Evolutionary conservation across 176 grass and related monocot species (phyloP).

Genomic region (Musa schizocarpa): DNA sequence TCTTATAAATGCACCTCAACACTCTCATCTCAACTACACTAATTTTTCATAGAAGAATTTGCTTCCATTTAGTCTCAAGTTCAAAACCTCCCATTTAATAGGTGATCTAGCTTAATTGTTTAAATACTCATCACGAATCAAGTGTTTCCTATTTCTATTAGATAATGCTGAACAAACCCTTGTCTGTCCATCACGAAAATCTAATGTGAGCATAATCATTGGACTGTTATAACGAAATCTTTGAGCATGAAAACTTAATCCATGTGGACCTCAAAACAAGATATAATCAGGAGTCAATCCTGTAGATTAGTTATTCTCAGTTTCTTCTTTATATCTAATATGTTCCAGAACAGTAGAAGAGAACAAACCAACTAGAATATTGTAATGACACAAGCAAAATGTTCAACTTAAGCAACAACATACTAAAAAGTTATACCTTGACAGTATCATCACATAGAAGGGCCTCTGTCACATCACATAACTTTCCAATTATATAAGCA

Average conservation of each 20-base stretch:
- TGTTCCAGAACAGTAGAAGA: neutral
- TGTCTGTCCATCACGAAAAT: too few relatives aligned
- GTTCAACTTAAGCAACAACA: neutral
- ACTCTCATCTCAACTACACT: too few relatives aligned
- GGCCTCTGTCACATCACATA: constrained; percentile 90
- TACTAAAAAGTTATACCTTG: constrained; percentile 39
- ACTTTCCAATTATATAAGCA: constrained; percentile 87
- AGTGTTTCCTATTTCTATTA: neutral
- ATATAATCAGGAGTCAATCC: neutral
- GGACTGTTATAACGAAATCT: too few relatives aligned
- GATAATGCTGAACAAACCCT: too few relatives aligned
- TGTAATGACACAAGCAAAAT: neutral
- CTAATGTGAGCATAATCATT: too few relatives aligned
- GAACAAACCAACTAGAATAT: neutral
- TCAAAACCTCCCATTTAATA: too few relatives aligned
- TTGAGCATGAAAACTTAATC: too few relatives aligned
- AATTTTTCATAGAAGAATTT: too few relatives aligned
- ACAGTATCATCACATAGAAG: constrained; percentile 87
- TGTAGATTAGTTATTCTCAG: neutral
- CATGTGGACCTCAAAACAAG: too few relatives aligned
- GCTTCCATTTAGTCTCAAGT: too few relatives aligned
- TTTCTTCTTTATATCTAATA: neutral
- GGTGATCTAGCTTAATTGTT: neutral
- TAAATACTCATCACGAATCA: neutral
- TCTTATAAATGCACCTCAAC: too few relatives aligned